phyloP scores from a whole-genome alignment of 257 asterid genomes.

The Nicotiana benthamiana region DNA sequence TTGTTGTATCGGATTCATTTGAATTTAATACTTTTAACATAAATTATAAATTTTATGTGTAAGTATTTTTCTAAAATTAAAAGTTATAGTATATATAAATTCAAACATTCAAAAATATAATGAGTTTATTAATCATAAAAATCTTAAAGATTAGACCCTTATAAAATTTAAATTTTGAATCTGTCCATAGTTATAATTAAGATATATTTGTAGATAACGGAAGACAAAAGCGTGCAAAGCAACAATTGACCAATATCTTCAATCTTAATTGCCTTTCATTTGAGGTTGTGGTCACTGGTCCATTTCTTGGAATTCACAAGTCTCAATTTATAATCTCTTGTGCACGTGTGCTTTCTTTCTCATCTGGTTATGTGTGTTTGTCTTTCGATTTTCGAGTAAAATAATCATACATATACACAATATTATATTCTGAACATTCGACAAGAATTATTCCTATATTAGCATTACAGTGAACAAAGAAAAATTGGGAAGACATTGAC shows the following conservation, averaged over 20 bases:
- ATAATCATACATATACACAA: neutral
- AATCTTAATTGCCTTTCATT: neutral
- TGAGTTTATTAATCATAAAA: too few relatives aligned
- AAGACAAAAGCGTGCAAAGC: constrained; percentile 44
- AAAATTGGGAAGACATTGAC: neutral
- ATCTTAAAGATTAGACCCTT: too few relatives aligned
- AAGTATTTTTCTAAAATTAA: too few relatives aligned
- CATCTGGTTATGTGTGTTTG: constrained; percentile 17
- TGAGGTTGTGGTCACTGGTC: constrained; percentile 31
- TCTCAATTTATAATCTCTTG: constrained; percentile 25
- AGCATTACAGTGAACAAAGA: neutral
- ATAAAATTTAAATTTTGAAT: too few relatives aligned
- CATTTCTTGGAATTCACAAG: neutral
- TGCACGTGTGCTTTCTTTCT: constrained; percentile 29
- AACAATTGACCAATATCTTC: constrained; percentile 17
- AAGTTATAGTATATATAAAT: too few relatives aligned
- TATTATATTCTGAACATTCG: neutral
- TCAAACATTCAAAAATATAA: too few relatives aligned
- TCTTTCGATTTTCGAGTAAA: neutral
- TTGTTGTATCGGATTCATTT: too few relatives aligned
- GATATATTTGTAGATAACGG: constrained; percentile 2
- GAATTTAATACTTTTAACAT: too few relatives aligned
- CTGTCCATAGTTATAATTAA: neutral
- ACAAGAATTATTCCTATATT: neutral
- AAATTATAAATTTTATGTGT: too few relatives aligned